phyloP scores from a whole-genome alignment of 2,329 filamentous ascomycete genomes.

The Kalaharituber pfeilii region DNA sequence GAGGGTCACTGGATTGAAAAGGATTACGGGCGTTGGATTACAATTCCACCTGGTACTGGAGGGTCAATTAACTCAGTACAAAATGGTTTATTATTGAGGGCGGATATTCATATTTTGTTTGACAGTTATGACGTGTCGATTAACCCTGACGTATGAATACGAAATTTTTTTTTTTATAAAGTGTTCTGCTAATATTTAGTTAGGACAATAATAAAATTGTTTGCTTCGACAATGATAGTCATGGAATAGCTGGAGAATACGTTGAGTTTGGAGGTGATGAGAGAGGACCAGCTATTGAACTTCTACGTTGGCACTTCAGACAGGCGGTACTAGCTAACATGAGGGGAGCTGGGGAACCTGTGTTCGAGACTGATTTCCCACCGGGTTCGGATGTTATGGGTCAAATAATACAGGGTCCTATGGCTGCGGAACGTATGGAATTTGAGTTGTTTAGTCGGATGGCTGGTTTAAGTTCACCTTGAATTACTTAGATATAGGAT shows the following conservation, averaged over 20 bases:
- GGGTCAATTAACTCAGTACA: constrained; percentile 20
- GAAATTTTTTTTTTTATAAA: background rate
- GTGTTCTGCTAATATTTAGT: background rate
- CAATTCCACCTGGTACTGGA: constrained; percentile 5
- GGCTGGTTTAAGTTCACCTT: too few relatives aligned
- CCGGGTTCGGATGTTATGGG: too few relatives aligned
- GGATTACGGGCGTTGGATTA: constrained; percentile 14
- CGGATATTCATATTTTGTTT: constrained; percentile 17
- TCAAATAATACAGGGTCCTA: too few relatives aligned
- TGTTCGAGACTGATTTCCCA: too few relatives aligned
- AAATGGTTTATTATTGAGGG: constrained; percentile 21
- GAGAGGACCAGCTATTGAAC: background rate
- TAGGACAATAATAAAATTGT: background rate
- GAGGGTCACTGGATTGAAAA: constrained; percentile 16
- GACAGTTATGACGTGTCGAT: constrained; percentile 12
- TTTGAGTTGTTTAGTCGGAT: too few relatives aligned
- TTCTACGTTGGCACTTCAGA: too few relatives aligned
- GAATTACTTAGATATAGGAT: too few relatives aligned
- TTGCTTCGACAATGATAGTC: background rate
- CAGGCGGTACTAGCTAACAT: too few relatives aligned
- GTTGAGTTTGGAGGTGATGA: background rate
- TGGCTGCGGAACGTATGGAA: too few relatives aligned
- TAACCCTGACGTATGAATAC: background rate
- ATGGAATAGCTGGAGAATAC: background rate
- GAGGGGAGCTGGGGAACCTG: too few relatives aligned